Conservation (phyloP, 1,284 basidiomycete genomes). For the Fistulinella staudtii region DNA sequence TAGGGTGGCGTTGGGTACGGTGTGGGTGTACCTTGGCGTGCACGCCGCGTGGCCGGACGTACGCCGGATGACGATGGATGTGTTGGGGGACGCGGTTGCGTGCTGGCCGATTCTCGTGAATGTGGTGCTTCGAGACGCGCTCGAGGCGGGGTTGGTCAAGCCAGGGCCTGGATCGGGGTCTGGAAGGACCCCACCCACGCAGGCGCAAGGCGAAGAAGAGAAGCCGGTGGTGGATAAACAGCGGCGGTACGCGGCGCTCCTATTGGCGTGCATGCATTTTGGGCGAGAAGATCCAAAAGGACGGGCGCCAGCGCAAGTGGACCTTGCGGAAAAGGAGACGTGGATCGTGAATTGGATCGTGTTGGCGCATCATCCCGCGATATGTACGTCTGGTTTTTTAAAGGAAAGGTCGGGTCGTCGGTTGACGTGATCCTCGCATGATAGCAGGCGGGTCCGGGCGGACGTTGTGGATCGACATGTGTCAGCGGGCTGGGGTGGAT, state of each 20-base stretch:
- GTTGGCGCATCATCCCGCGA: slow-evolving; percentile 69
- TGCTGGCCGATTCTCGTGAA: slow-evolving; percentile 46
- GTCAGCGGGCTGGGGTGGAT: slow-evolving; percentile 64
- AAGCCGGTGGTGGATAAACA: slow-evolving; percentile 42
- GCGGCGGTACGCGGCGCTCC: slow-evolving; percentile 45
- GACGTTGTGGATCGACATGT: slow-evolving; percentile 81
- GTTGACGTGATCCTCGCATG: not conserved
- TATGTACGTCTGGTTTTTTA: slow-evolving; percentile 45
- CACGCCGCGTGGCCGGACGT: slow-evolving; percentile 52
- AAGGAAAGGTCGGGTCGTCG: too few relatives aligned
- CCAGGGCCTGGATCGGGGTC: too few relatives aligned
- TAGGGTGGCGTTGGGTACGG: slow-evolving; percentile 61
- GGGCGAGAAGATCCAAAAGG: too few relatives aligned
- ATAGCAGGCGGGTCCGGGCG: slow-evolving; percentile 56
- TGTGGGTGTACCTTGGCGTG: slow-evolving; percentile 65
- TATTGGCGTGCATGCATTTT: too few relatives aligned
- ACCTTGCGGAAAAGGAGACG: slow-evolving; percentile 37
- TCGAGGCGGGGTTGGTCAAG: slow-evolving; percentile 43
- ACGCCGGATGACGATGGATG: slow-evolving; percentile 45
- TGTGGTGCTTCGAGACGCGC: slow-evolving; percentile 52
- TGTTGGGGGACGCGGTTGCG: slow-evolving; percentile 39
- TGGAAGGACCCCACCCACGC: too few relatives aligned
- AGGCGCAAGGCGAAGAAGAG: slow-evolving; percentile 27
- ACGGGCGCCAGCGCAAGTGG: slow-evolving; percentile 44
- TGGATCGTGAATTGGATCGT: slow-evolving; percentile 58